Evolutionary conservation across 2,329 filamentous ascomycete species (phyloP).

Genomic region (Clarireedia sp.): DNA sequence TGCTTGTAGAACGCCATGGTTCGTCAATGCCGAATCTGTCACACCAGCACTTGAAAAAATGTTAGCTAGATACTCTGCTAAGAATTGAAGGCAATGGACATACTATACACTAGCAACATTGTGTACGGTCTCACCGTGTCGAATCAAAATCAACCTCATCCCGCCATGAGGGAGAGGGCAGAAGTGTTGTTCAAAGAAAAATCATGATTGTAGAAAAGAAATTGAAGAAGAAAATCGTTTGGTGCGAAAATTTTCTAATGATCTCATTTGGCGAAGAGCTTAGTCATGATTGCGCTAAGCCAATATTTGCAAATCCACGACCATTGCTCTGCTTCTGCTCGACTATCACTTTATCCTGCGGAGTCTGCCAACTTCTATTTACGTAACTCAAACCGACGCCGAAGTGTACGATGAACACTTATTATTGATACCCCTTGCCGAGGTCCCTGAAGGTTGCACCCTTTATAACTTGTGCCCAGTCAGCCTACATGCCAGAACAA

Average conservation of each 20-base stretch:
- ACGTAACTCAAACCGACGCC: too few relatives aligned
- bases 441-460: too few relatives aligned
- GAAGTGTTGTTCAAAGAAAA: conserved; percentile 16
- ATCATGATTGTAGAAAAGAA: conserved; percentile 13
- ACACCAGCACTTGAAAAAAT: conserved; percentile 56
- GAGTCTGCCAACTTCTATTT: too few relatives aligned
- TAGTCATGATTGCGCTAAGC: neutral
- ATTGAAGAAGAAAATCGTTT: neutral
- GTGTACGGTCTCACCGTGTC: conserved; percentile 86
- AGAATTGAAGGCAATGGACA: conserved; percentile 22
- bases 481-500: too few relatives aligned
- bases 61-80: conserved; percentile 12
- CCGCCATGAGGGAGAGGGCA: conserved; percentile 20
- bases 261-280: neutral
- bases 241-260: neutral
- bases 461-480: too few relatives aligned
- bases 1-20: conserved; percentile 75
- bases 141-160: conserved; percentile 67
- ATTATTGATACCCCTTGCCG: too few relatives aligned
- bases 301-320: too few relatives aligned
- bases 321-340: too few relatives aligned
- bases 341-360: too few relatives aligned
- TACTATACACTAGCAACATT: conserved; percentile 75
- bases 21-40: conserved; percentile 72
- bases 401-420: too few relatives aligned